A percentile compares a stretch with the other conserved stretches of the same genome.
Evolutionary conservation across 1,139 yeast genomes (phyloP).

Genomic region (Blastobotrys petasosporus): DNA sequence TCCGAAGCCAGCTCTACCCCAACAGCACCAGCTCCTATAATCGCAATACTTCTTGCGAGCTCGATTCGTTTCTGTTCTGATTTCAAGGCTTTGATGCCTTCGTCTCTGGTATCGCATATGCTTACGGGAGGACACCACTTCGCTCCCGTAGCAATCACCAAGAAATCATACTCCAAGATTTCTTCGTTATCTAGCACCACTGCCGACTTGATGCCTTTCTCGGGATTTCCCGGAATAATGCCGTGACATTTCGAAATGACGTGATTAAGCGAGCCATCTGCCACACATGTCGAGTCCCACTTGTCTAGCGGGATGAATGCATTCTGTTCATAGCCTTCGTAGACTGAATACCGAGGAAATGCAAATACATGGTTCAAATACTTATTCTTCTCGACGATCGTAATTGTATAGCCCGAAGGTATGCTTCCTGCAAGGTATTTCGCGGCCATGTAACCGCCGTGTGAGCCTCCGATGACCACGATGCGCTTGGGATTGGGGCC

Average conservation of each 20-base stretch:
- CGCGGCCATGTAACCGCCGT: constrained; percentile 18
- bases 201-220: background rate
- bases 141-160: constrained; percentile 82
- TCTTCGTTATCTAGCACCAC: constrained; percentile 10
- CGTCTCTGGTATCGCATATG: constrained; percentile 14
- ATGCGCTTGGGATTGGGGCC: constrained; percentile 15
- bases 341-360: constrained; percentile 19
- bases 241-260: constrained; percentile 6
- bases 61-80: constrained; percentile 12
- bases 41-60: constrained; percentile 19
- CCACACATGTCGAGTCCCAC: constrained; percentile 8
- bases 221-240: constrained; percentile 2
- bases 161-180: constrained; percentile 55
- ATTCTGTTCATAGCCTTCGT: constrained; percentile 16
- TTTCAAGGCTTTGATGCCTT: constrained; percentile 10
- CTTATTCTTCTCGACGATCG: constrained; percentile 14
- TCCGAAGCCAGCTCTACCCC: constrained; percentile 26
- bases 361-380: constrained; percentile 19
- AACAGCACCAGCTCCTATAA: constrained; percentile 26
- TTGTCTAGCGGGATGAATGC: constrained; percentile 17
- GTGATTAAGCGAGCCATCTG: constrained; percentile 11
- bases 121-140: constrained; percentile 57
- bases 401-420: constrained; percentile 16
- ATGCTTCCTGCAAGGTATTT: constrained; percentile 12
- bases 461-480: constrained; percentile 20